Base-by-base conservation (phyloP, 1,284 basidiomycete species). In the Microbotryum violaceum region DNA sequence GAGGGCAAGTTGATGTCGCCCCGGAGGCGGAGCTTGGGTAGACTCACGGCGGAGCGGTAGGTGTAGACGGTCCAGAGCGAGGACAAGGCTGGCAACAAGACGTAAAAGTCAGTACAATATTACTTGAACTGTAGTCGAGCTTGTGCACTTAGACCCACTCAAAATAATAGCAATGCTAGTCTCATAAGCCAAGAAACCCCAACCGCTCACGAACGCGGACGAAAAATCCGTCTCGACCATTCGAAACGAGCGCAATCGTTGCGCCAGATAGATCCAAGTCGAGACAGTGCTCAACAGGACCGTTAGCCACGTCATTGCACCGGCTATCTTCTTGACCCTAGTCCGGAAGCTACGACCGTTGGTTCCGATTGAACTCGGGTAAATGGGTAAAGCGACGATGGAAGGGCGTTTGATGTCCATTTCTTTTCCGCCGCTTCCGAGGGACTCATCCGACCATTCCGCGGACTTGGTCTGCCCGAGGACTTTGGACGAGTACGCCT, bases 1-100 rank as follows among this genome's bases (percentile, higher is more conserved):
- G 69, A 63, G 5, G 71, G 71, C 10, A 72, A 62, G 53, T 67
- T 68, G 49, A 63, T 53, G 56, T 72, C 71, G 53, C 70, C 68
- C 29, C 69, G 62, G 23, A 72, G 49, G 16, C 66, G 58, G 47
- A 68, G 55, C 47, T 70, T 69, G 45, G 70, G 68, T 10, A 62
- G 62, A n/a, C 53, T 23, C 20, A 56, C 48, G 23, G 60, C 51
- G 27, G 62, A 48, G 18, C 64, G 60, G 61, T 67, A 66, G 3
- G 61, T 66, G 44, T 58, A 25, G 51, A 67, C 60, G 48, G 55
- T 53, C 49, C 58, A 68, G 54, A 68, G 33, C 16, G 64, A 58
- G 42, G 61, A 60, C 16, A 63, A 53, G 18, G 63, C 69, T 70
- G 58, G n/a, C 18, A 27, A 1, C 8, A 8, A 14, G 4, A 9